Evolutionary conservation across 2,329 filamentous ascomycete species (phyloP).

Genomic region (Beauveria pseudobassiana): DNA sequence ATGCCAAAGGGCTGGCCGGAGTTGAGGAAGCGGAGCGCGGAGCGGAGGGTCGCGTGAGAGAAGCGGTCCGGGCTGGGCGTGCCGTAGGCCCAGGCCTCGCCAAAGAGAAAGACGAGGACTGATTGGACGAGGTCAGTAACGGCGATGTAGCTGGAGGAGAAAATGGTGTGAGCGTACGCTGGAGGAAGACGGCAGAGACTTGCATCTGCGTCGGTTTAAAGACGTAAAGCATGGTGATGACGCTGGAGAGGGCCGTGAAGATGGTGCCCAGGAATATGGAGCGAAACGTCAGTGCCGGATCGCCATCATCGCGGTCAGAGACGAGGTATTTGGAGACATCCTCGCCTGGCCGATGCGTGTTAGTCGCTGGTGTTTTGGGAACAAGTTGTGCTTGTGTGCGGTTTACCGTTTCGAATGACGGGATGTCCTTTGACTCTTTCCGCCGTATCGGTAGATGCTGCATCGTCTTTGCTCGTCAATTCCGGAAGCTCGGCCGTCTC

Average conservation of each 20-base stretch:
- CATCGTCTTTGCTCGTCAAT: not conserved
- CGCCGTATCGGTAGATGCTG: not conserved
- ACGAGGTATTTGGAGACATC: constrained; percentile 18
- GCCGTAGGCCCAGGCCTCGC: constrained; percentile 12
- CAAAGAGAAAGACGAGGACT: constrained; percentile 14
- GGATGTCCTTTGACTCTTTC: constrained; percentile 9
- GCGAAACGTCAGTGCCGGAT: constrained; percentile 17
- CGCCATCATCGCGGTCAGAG: constrained; percentile 16
- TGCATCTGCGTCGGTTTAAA: constrained; percentile 16
- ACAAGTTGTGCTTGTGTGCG: rapidly evolving
- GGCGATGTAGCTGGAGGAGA: too few relatives aligned
- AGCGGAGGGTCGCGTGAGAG: constrained; percentile 6
- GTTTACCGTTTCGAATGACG: constrained; percentile 12
- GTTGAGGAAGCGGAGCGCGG: constrained; percentile 13
- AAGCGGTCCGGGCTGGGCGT: constrained; percentile 13
- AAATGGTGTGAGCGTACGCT: constrained; percentile 6
- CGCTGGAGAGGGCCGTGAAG: constrained; percentile 16
- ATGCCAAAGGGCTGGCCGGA: constrained; percentile 15
- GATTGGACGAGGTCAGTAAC: not conserved
- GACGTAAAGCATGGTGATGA: constrained; percentile 17
- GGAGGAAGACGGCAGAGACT: constrained; percentile 15
- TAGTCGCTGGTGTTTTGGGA: not conserved
- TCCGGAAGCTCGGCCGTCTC: not conserved
- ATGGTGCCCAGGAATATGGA: constrained; percentile 16
- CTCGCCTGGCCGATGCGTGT: not conserved